phyloP scores from a whole-genome alignment of 306 rosid species.

The Acacia confusa region DNA sequence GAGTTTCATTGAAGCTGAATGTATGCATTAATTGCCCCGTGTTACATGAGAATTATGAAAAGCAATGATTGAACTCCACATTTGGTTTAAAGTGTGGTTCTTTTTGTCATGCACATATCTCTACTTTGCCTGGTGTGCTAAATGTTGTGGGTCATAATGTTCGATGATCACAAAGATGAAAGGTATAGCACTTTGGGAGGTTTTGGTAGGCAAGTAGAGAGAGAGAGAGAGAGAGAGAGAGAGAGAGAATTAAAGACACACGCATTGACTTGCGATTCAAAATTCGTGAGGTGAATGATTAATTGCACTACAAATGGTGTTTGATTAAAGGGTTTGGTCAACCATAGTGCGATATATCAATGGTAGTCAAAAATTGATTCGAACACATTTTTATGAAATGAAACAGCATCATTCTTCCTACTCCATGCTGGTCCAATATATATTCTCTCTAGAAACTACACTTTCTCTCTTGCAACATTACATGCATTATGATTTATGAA shows the following conservation, averaged over 20 bases:
- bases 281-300: conserved; percentile 36
- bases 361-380: conserved; percentile 39
- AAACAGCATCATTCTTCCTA: conserved; percentile 58
- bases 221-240: background rate
- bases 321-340: conserved; percentile 35
- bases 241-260: conserved; percentile 25
- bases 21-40: background rate
- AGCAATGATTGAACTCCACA: conserved; percentile 43
- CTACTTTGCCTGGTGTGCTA: conserved; percentile 27
- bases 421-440: conserved; percentile 53
- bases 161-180: conserved; percentile 31
- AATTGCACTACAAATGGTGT: conserved; percentile 29
- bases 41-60: conserved; percentile 18
- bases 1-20: background rate
- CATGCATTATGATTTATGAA: conserved; percentile 37
- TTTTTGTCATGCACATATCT: conserved; percentile 16
- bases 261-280: conserved; percentile 55
- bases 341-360: conserved; percentile 35
- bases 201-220: conserved; percentile 29
- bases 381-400: conserved; percentile 20
- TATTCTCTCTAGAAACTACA: conserved; percentile 33
- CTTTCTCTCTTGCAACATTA: conserved; percentile 31
- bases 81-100: conserved; percentile 26
- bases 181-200: conserved; percentile 30
- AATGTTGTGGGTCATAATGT: conserved; percentile 31